Percentiles rank a stretch among this genome's conserved stretches.
Evolutionary conservation across 495 filamentous ascomycete genomes (phyloP).

Genomic region (Hypoxylon cercidicola): DNA sequence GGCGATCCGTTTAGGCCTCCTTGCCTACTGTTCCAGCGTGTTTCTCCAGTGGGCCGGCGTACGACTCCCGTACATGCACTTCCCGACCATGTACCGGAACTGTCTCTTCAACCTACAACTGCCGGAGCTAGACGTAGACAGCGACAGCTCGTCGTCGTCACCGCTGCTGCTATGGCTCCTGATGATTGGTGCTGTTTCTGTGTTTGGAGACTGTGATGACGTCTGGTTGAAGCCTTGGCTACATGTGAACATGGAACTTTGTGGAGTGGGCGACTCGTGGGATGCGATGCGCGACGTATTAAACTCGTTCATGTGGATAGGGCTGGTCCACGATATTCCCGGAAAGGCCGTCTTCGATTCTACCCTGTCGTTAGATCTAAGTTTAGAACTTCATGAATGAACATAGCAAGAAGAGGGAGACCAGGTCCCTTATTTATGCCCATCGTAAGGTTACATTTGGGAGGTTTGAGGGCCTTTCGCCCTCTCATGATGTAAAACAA

Average conservation of each 20-base stretch:
- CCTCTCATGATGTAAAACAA: too few species aligned
- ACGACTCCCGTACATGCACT: constrained; percentile 37
- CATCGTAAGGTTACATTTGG: too few species aligned
- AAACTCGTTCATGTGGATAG: constrained; percentile 49
- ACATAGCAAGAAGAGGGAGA: too few species aligned
- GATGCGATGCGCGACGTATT: constrained; percentile 41
- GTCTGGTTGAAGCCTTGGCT: constrained; percentile 45
- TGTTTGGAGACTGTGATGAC: constrained; percentile 43
- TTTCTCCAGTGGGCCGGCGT: constrained; percentile 54
- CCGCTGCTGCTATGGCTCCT: constrained; percentile 50
- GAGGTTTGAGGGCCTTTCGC: too few species aligned
- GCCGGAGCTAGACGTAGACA: neutral
- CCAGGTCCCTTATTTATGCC: too few species aligned
- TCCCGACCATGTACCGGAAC: constrained; percentile 31
- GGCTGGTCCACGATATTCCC: constrained; percentile 46
- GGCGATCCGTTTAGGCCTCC: constrained; percentile 51
- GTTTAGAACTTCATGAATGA: too few species aligned
- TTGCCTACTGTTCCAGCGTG: constrained; percentile 50
- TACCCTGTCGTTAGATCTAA: neutral
- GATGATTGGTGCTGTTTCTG: constrained; percentile 47
- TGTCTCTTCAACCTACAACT: constrained; percentile 14
- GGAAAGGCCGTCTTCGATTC: constrained; percentile 38
- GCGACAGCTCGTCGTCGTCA: constrained; percentile 3
- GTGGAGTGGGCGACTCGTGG: constrained; percentile 42
- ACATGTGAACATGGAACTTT: constrained; percentile 31